These are phyloP conservation scores for Tephrocybe sp. DNA, from an alignment of 768 basidiomycete species.

Conservation along the genomic window DNA sequence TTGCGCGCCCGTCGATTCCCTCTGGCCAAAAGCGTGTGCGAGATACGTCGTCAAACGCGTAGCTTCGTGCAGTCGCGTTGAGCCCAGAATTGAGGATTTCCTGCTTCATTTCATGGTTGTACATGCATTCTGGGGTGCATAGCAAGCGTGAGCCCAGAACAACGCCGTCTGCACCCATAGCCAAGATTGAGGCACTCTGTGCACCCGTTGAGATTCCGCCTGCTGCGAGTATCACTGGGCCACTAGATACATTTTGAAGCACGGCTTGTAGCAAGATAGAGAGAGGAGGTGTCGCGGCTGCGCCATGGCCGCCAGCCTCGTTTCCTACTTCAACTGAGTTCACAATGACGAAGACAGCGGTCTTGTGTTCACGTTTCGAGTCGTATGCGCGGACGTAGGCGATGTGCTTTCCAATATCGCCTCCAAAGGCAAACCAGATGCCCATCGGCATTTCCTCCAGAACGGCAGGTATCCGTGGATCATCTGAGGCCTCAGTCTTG, in stretches of 20 bases:
- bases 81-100: slow-evolving; percentile 24
- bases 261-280: slow-evolving; percentile 47
- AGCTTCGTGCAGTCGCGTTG: slow-evolving; percentile 37
- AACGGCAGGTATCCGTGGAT: slow-evolving; percentile 36
- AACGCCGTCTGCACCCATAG: slow-evolving; percentile 53
- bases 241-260: slow-evolving; percentile 33
- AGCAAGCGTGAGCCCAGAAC: slow-evolving; percentile 61
- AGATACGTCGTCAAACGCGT: slow-evolving; percentile 43
- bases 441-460: slow-evolving; percentile 46
- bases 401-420: slow-evolving; percentile 47
- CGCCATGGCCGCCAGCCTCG: slow-evolving; percentile 34
- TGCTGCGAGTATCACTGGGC: slow-evolving; percentile 55
- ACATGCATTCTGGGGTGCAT: slow-evolving; percentile 46
- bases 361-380: slow-evolving; percentile 37
- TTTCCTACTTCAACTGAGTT: slow-evolving; percentile 41
- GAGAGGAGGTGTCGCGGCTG: slow-evolving; percentile 44
- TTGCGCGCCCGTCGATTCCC: slow-evolving; percentile 43
- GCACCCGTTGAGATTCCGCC: slow-evolving; percentile 57
- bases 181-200: slow-evolving; percentile 50
- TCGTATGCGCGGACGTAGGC: slow-evolving; percentile 40
- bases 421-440: slow-evolving; percentile 63
- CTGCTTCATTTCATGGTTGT: slow-evolving; percentile 20
- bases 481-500: slow-evolving; percentile 30
- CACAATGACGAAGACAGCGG: slow-evolving; percentile 53
- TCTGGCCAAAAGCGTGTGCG: slow-evolving; percentile 42